Base-by-base conservation (phyloP, 768 basidiomycete genomes). In the Boletellus ananas region DNA sequence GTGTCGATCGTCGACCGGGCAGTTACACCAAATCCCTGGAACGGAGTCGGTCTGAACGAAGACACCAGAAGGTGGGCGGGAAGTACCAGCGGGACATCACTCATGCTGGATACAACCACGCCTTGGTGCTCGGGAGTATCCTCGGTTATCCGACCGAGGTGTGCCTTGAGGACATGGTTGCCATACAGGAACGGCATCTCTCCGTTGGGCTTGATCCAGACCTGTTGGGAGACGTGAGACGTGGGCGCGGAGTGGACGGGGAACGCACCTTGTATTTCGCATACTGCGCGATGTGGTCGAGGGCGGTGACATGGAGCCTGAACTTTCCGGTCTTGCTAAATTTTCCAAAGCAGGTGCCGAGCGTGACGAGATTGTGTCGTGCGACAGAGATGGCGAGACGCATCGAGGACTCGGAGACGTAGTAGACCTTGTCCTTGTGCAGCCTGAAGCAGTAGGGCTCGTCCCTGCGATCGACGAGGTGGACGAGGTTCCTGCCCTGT, bases 131-230 rank as follows among this genome's bases (percentile, higher is more conserved):
- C 96, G 11, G 95, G 94, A 3, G 94, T 95, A 63, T 99, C 96
- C 66, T 99, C 96, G 42, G 96, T 97, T 66, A 98, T 97, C 52
- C 95, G 81, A 16, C 96, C 96, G n/a, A 99, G 76, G 70, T 99
- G 96, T 9, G 96, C 96, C 72, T 98, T 99, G 56, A 97, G 81
- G 51, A 98, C 86, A 72, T 99, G 94, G 65, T 99, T 99, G 49
- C 96, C 96, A 63, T 99, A 99, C 34, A 99, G 73, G 78, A 95
- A 99, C 1, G 96, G 96, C 87, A 99, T 95, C 72, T 99, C 96
- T 63, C 96, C 96, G 57, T 98, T 95, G 21, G 94, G 87, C 70
- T 99, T 99, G 67, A 99, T 93, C 96, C 96, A 99, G 16, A 98
- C 81, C 95, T 97, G 52, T 4, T 10, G 18, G 3, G 16, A 17